A percentile compares a stretch with the other conserved stretches of the same genome.
phyloP scores from a whole-genome alignment of 306 rosid species.

The Castanospermum australe region DNA sequence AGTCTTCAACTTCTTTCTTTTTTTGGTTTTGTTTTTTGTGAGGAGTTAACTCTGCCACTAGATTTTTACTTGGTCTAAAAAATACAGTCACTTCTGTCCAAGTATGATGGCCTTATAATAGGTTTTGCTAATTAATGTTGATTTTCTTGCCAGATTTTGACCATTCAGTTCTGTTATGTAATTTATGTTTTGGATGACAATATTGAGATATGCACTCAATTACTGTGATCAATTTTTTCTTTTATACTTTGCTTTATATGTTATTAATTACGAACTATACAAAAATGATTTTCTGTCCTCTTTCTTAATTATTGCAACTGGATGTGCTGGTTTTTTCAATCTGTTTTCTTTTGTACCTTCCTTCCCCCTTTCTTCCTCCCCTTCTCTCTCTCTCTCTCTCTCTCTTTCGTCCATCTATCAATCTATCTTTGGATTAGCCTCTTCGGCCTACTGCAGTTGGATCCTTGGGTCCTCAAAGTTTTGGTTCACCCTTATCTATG shows the following conservation, averaged over 20 bases:
- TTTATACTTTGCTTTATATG: not conserved
- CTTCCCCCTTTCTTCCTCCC: not conserved
- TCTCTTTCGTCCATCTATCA: too few species aligned
- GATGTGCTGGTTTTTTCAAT: not conserved
- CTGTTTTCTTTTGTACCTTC: not conserved
- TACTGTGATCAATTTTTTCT: not conserved
- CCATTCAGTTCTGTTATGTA: too few species aligned
- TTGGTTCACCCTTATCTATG: slow-evolving; percentile 32
- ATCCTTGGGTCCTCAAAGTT: slow-evolving; percentile 46
- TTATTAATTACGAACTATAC: not conserved
- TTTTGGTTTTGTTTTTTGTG: not conserved
- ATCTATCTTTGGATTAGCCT: slow-evolving; percentile 29
- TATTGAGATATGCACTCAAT: not conserved
- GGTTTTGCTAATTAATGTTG: not conserved
- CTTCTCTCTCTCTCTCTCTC: not conserved
- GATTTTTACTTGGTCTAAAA: not conserved
- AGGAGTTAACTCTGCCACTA: not conserved
- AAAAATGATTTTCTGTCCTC: not conserved
- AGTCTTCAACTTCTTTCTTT: too few species aligned
- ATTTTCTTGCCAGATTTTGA: not conserved
- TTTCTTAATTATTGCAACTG: not conserved
- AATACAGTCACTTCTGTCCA: not conserved
- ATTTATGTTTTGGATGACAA: not conserved
- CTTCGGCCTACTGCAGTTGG: slow-evolving; percentile 34
- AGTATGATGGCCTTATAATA: not conserved